Evolutionary conservation across 2,329 filamentous ascomycete species (phyloP), one percentile per base, ranked within the genome.

Genomic region (Trichoderma gracile): DNA sequence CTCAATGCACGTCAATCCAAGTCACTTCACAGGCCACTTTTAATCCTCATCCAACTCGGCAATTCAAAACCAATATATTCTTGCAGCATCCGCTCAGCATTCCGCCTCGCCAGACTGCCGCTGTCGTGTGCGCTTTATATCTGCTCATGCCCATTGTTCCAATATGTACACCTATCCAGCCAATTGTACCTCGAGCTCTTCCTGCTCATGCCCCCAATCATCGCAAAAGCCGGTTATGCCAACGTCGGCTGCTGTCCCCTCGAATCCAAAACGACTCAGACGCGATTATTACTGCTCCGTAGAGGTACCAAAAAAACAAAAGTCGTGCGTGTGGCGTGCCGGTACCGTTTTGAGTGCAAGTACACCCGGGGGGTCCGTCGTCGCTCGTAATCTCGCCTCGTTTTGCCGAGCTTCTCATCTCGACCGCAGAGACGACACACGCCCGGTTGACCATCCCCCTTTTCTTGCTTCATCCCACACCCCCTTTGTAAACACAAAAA

Each of bases 401-500:
- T 19, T 27, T 8, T 46, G 8, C 21, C 49, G 49, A 38, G 14
- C n/a, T n/a, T 53, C 49, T 42, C 38, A 52, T 42, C 46, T 60
- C 57, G 23, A 50, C 33, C 40, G n/a, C 23, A 12, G 33, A 46
- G 25, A 14, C 45, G 38, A 7, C 33, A 45, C 23, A 43, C 7
- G 17, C 15, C 47, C 38, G 12, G 12, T 42, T 17, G 21, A 10
- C 33, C 7, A 4, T 38, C n/a, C 46, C 47, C 33, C 21, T 50
- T 59, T 60, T 25, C 47, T 54, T 54, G 58, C 58, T 49, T 23
- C 25, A 54, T 62, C 49, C 49, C 23, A 17, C n/a, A n/a, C n/a
- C n/a, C 38, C 49, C 58, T 23, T 33, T 15, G 5, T 17, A 63
- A 69, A 73, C 68, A 68, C 68, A 54, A 71, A 73, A 71, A 68